Evolutionary conservation across 2,329 filamentous ascomycete species (phyloP), one percentile per base, ranked within the genome.

Genomic region (Epicoccum nigrum): DNA sequence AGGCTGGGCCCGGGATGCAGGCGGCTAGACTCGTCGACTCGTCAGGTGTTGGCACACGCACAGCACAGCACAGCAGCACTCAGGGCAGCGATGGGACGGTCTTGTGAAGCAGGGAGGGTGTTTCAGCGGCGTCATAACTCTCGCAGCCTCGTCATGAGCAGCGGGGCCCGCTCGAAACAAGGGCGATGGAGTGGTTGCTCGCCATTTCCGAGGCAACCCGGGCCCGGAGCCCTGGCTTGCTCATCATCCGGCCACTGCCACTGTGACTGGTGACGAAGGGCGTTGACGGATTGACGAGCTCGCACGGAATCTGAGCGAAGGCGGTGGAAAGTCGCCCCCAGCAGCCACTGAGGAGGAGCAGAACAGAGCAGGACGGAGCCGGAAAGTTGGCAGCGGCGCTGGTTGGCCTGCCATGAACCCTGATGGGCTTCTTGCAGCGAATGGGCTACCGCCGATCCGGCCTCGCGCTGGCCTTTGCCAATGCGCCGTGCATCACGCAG

Each of bases 91-190:
- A n/a, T n/a, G n/a, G n/a, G 20, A 15, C 23, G 25, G 49, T 9
- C 43, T 43, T 63, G 42, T 53, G 55, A 62, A 50, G 62, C 62
- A 59, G 45, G 59, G 58, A 43, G 45, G n/a, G 37, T 62, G 62
- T 65, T 65, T 65, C 62, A 65, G 37, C 49, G 27, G 52, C 59
- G 56, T 59, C 55, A 58, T 58, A 43, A 48, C 37, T 34, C 51
- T 48, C 39, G 58, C 55, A 60, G 43, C 45, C 49, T 54, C 48
- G 49, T 52, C 47, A 55, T 52, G 46, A 46, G 49, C 15, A 25
- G 49, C 49, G 49, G 49, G 49, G 38, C 49, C 2, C 16, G 49
- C 43, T 27, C 43, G 49, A 52, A 52, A 52, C 43, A 47, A 52
- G 49, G 49, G 49, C 33, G 20, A 15, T 28, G 12, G 27, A 25